Conservation (phyloP, 371 early-diverging fungal species). For the Rhizomucor pusillus region DNA sequence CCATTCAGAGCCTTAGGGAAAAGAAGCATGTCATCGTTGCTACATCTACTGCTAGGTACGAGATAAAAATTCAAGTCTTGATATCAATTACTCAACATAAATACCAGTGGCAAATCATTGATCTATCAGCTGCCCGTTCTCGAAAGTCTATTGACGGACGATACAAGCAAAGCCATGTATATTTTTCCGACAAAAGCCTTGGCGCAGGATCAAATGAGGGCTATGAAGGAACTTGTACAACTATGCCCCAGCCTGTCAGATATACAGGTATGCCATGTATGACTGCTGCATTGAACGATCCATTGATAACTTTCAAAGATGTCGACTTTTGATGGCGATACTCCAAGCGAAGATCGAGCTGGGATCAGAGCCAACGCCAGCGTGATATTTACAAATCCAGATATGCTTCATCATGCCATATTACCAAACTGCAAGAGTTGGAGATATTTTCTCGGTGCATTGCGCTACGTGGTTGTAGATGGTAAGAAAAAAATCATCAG, state of each 20-base stretch:
- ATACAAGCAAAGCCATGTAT: slow-evolving; percentile 44
- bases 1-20: slow-evolving; percentile 45
- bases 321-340: slow-evolving; percentile 50
- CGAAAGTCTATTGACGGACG: slow-evolving; percentile 42
- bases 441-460: slow-evolving; percentile 46
- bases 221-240: slow-evolving; percentile 38
- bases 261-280: slow-evolving; percentile 9
- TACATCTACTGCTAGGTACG: slow-evolving; percentile 68
- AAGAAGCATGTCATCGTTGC: slow-evolving; percentile 60
- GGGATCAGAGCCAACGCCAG: slow-evolving; percentile 47
- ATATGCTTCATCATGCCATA: slow-evolving; percentile 75
- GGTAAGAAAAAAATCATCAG: slow-evolving; percentile 38
- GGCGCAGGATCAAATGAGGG: slow-evolving; percentile 73
- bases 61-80: neutral
- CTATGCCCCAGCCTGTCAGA: slow-evolving; percentile 15
- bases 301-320: slow-evolving; percentile 9
- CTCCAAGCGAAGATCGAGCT: slow-evolving; percentile 38
- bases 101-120: slow-evolving; percentile 72
- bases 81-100: neutral
- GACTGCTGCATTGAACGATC: neutral
- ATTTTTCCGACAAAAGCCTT: slow-evolving; percentile 79
- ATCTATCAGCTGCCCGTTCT: slow-evolving; percentile 75
- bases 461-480: slow-evolving; percentile 72
- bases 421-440: slow-evolving; percentile 61
- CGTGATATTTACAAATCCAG: slow-evolving; percentile 81